A percentile compares a stretch with the other conserved stretches of the same genome.
Evolutionary conservation across 257 asterid genomes (phyloP).

Genomic region (Marsdenia floribunda): DNA sequence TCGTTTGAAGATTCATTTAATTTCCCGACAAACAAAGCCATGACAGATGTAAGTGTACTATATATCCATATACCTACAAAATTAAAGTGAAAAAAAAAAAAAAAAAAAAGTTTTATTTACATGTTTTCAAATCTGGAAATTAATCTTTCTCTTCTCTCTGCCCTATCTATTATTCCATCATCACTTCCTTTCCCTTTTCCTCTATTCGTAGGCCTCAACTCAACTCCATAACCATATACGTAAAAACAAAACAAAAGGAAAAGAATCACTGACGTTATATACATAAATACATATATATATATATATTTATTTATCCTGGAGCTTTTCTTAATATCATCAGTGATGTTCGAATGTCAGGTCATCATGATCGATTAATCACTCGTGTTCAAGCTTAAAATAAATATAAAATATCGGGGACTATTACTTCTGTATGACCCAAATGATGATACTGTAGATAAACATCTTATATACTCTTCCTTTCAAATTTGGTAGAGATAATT

Average conservation of each 20-base stretch:
- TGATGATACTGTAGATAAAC: too few relatives aligned
- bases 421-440: background rate
- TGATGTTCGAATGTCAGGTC: too few relatives aligned
- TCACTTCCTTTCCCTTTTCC: background rate
- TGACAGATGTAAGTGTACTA: constrained; percentile 25
- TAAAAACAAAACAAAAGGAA: background rate
- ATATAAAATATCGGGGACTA: background rate
- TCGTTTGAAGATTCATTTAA: constrained; percentile 8
- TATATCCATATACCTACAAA: constrained; percentile 8
- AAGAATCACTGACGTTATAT: background rate
- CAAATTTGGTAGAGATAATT: too few relatives aligned
- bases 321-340: too few relatives aligned
- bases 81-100: background rate
- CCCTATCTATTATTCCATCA: background rate
- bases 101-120: too few relatives aligned
- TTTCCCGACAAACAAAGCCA: constrained; percentile 18
- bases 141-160: background rate
- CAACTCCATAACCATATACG: background rate
- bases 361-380: too few relatives aligned
- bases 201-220: background rate
- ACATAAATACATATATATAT: too few relatives aligned
- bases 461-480: too few relatives aligned
- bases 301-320: too few relatives aligned
- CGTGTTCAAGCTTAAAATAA: background rate
- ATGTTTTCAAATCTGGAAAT: constrained; percentile 13